Base-by-base conservation (phyloP, 768 basidiomycete genomes). In the Suillus clintonianus region DNA sequence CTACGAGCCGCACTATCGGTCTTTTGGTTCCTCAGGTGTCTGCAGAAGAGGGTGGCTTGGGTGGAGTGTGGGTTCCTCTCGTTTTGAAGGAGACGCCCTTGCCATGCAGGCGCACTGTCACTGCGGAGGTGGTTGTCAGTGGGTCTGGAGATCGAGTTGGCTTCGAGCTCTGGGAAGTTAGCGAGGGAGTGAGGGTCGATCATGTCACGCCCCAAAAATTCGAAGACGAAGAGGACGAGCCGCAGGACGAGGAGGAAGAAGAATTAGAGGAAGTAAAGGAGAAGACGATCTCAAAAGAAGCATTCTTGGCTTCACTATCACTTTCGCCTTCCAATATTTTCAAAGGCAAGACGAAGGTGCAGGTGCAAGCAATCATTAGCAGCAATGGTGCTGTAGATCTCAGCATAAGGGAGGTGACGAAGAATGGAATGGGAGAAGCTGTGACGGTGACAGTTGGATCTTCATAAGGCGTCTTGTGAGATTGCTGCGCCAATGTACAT, bases 91-190 rank as follows among this genome's bases (percentile, higher is more conserved):
- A 92, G 72, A 93, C 92, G 0, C 83, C 87, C 0, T 73, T 94
- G 1, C 92, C 92, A 32, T 86, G 84, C 32, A 79, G 92, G 47
- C 76, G 92, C 36, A 80, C 79, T 13, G 77, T 89, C 51, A 74
- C 81, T 19, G 81, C 92, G 65, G 86, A 88, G 41, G 85, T 88
- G 30, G 81, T 80, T 24, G 74, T 89, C 69, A 30, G 80, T 74
- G 59, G 75, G 69, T 47, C 78, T 71, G 68, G 58, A 15, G 59
- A 60, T 15, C 73, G 64, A 62, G 78, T 91, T 48, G 87, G 83
- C 14, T 82, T 89, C 59, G 92, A 94, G 74, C 77, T 94, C 32
- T 92, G 90, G 90, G 91, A 94, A 72, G 86, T 87, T 19, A 82
- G 82, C 59, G 91, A 92, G 69, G 83, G 83, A 2, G 80, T 92